Conservation (phyloP, 1,284 basidiomycete species). For the Marasmius tenuissimus region DNA sequence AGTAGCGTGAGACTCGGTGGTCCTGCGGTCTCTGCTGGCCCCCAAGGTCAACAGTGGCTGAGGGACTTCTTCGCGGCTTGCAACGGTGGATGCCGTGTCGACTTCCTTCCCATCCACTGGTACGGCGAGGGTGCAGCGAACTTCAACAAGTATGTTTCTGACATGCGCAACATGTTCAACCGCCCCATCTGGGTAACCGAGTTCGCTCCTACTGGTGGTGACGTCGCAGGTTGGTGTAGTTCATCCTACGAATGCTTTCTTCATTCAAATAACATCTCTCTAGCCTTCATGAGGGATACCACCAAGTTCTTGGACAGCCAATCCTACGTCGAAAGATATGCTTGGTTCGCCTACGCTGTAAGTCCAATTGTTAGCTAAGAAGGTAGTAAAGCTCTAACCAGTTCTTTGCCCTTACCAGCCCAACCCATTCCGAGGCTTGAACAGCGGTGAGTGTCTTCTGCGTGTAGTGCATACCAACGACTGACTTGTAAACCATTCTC, state of each 20-base stretch:
- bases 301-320: neutral
- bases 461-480: neutral
- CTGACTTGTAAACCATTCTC: neutral
- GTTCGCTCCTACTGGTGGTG: constrained; percentile 7
- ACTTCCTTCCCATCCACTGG: constrained; percentile 13
- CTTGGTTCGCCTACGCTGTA: constrained; percentile 6
- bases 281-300: neutral
- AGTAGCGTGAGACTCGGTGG: constrained; percentile 9
- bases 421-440: neutral
- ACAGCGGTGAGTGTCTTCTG: neutral
- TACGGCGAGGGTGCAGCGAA: constrained; percentile 11
- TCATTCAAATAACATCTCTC: neutral
- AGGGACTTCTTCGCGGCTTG: constrained; percentile 8
- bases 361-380: neutral
- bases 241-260: neutral
- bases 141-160: constrained; percentile 5
- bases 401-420: neutral
- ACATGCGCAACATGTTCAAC: constrained; percentile 2
- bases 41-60: constrained; percentile 8
- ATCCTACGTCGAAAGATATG: constrained; percentile 1
- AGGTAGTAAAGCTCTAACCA: neutral
- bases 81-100: constrained; percentile 6
- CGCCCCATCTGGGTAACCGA: constrained; percentile 12
- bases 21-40: constrained; percentile 6
- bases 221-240: constrained; percentile 3